Base-by-base conservation (phyloP, 1,284 basidiomycete species). In the Microbotryum silenes-acaulis region DNA sequence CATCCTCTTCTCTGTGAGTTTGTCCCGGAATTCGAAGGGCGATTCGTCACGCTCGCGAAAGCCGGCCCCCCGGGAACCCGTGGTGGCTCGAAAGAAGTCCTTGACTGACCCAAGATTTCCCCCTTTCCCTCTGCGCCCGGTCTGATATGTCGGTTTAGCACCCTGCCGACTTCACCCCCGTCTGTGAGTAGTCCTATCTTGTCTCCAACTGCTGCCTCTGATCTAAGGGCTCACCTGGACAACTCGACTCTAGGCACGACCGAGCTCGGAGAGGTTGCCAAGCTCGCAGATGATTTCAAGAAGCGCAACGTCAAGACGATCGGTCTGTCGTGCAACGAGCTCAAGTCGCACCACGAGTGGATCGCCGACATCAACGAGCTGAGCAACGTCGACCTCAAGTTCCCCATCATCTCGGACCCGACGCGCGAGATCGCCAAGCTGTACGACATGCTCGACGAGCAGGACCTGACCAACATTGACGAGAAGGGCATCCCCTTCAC, bases 401-500 rank as follows among this genome's bases (percentile, higher is more conserved):
- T 91, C 83, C 96, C 94, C 64, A 97, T 97, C 77, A 96, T 99
- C 69, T 93, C 90, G 60, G 94, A 98, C 48, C 59, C 59, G 9
- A 81, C 91, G 74, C 84, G 96, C 74, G 86, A 85, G 76, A 82
- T 97, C 60, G 87, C 91, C 20, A 85, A 83, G 49, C 70, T 77
- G 20, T 93, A 92, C 74, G 91, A 92, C 76, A 98, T 98, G 96
- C 82, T 98, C 64, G 94, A 98, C 76, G 82, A 88, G 70, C 88
- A 94, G 75, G 91, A 96, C 77, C 83, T 88, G 56, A 94, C 92
- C 63, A 99, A 98, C 80, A 84, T 88, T 60, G 96, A 99, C 77
- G 81, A 81, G 57, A 94, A 94, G 79, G 72, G 71, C 64, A 71
- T 76, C 23, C 80, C 79, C 21, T 78, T 81, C 74, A 97, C 92